Base-by-base conservation (phyloP, 2,329 filamentous ascomycete genomes). In the Alternaria triticina region DNA sequence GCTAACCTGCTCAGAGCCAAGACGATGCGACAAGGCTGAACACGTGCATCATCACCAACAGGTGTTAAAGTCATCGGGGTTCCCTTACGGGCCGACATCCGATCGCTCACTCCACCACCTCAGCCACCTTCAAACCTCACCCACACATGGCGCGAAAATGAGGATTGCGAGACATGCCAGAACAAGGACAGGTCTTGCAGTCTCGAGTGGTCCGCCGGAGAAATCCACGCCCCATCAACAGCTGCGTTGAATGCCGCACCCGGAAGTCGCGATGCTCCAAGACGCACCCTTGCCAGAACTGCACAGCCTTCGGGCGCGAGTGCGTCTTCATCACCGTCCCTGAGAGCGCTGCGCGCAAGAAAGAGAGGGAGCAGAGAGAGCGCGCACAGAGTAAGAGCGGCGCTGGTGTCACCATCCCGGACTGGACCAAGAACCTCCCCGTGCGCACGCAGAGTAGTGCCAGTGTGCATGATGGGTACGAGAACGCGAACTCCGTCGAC, bases 211-310 rank as follows among this genome's bases (percentile, higher is more conserved):
- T 79, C 61, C 76, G 77, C 59, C 67, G 77, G 64, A 71, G 77
- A 66, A 80, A 80, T 67, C 77, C 77, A 70, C 71, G 77, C 36
- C 77, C 77, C 44, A 80, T 80, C 63, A 80, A 80, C 69, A 77
- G 74, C 20, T 80, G 77, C 63, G 75, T 80, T 62, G 77, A 80
- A 62, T 80, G 77, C 64, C 76, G 77, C 59, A 79, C 77, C 43
- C 74, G 77, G 33, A 80, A 80, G 64, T 77, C 74, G 61, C 72
- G 77, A 61, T 80, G 77, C 65, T 77, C 74, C n/a, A 80, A 80
- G 64, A 80, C 77, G 40, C 76, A 79, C 47, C 77, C 77, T 44
- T 79, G 77, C 64, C 77, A 80, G 64, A 80, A 79, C 60, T 80
- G 77, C 70, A 79, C 76, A 9, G 77, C 77, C 20, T 80, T 79